Percentiles rank a stretch among this genome's conserved stretches.
These are phyloP conservation scores for Selaginella moellendorffii DNA, from an alignment of 75 land plant genomes.

Conservation along the genomic window DNA sequence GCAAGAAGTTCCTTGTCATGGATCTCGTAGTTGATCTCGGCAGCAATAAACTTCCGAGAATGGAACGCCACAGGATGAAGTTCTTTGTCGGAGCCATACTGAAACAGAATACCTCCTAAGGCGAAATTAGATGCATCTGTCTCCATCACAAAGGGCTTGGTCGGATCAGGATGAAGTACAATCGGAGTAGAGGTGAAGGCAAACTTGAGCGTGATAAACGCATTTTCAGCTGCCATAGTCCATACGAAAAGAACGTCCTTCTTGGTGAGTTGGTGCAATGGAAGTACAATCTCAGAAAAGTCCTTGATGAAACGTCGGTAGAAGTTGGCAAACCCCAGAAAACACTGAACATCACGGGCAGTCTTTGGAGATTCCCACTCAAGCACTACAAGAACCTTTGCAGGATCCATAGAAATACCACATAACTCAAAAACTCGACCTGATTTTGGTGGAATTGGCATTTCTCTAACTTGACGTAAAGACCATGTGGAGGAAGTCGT, in stretches of 20 bases:
- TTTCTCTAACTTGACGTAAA: background rate
- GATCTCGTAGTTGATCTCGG: background rate
- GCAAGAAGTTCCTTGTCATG: background rate
- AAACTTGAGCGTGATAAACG: background rate
- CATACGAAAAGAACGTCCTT: background rate
- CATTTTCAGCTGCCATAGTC: background rate
- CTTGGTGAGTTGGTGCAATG: background rate
- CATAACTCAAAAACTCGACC: background rate
- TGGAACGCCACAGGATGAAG: background rate
- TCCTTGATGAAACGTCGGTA: background rate
- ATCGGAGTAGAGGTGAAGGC: background rate
- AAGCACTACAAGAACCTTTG: background rate
- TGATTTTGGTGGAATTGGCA: background rate
- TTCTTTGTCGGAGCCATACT: background rate
- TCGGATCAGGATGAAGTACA: background rate
- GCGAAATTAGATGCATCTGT: background rate
- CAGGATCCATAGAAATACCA: background rate
- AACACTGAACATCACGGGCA: background rate
- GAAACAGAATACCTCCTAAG: background rate
- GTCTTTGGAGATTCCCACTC: background rate
- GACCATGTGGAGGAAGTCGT: background rate
- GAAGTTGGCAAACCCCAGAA: background rate
- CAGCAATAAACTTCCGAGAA: background rate
- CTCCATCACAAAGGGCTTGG: background rate
- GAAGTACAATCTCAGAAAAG: background rate